These are phyloP conservation scores for Cladosporium cucumerinum DNA, from an alignment of 2,329 filamentous ascomycete genomes.

Conservation along the genomic window DNA sequence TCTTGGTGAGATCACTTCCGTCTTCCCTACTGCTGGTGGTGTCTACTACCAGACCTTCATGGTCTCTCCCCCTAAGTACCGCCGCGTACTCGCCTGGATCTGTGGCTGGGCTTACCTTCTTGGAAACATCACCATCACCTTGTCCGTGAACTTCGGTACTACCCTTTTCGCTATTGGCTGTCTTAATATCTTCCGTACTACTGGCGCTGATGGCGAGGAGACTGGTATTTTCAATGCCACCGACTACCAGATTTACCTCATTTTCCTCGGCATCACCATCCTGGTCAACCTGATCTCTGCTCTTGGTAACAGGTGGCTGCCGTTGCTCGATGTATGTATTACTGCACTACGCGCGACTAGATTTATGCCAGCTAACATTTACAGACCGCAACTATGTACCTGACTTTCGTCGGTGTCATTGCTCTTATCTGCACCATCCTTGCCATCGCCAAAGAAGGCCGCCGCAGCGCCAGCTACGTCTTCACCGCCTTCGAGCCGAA, in stretches of 20 bases:
- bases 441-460: constrained; percentile 65
- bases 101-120: constrained; percentile 75
- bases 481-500: constrained; percentile 66
- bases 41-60: constrained; percentile 79
- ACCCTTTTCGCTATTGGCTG: constrained; percentile 53
- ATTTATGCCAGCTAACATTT: constrained; percentile 36
- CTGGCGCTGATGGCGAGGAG: constrained; percentile 44
- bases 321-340: constrained; percentile 55
- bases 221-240: constrained; percentile 44
- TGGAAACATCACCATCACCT: constrained; percentile 76
- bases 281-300: constrained; percentile 51
- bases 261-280: constrained; percentile 50
- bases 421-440: constrained; percentile 62
- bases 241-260: constrained; percentile 47
- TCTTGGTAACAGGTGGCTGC: constrained; percentile 53
- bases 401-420: constrained; percentile 69
- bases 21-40: constrained; percentile 58
- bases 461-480: constrained; percentile 59
- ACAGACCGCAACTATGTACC: constrained; percentile 65
- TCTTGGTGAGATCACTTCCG: constrained; percentile 70
- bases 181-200: constrained; percentile 41
- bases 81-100: constrained; percentile 65
- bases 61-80: constrained; percentile 60
- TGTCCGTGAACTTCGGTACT: constrained; percentile 78
- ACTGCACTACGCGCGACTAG: neutral